Conservation (phyloP, 768 basidiomycete species). For the Mycena epipterygia region DNA sequence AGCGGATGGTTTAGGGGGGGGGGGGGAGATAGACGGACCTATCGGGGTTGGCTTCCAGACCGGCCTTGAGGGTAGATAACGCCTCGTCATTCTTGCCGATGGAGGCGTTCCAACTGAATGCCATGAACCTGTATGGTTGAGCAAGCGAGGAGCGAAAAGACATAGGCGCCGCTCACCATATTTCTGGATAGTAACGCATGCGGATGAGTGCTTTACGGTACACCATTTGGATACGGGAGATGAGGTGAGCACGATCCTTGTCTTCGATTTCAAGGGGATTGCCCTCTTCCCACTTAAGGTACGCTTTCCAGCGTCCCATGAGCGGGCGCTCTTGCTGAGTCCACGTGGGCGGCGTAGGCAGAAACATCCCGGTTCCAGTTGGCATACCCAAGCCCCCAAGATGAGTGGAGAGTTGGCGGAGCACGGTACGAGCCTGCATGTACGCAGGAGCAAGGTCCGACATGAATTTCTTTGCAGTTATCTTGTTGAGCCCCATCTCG, state of each 20-base stretch:
- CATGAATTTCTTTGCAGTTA: conserved; percentile 97
- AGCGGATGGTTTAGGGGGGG: background rate
- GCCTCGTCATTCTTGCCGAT: conserved; percentile 88
- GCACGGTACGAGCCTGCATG: conserved; percentile 93
- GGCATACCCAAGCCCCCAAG: conserved; percentile 71
- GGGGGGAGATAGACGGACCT: conserved; percentile 60
- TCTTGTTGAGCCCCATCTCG: conserved; percentile 89
- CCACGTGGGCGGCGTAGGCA: conserved; percentile 83
- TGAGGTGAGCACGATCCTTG: conserved; percentile 76
- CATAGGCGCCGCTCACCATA: conserved; percentile 72
- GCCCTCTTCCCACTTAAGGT: conserved; percentile 95
- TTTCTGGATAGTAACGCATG: conserved; percentile 95
- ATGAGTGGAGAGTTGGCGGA: conserved; percentile 83
- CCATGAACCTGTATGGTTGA: conserved; percentile 82
- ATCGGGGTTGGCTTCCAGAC: conserved; percentile 88
- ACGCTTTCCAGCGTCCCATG: conserved; percentile 91
- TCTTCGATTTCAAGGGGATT: conserved; percentile 96
- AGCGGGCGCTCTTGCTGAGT: conserved; percentile 77
- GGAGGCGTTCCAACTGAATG: conserved; percentile 84
- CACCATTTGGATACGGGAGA: conserved; percentile 81
- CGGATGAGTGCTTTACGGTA: conserved; percentile 92
- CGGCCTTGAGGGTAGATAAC: conserved; percentile 81
- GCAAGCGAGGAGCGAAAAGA: conserved; percentile 2
- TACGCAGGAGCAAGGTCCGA: conserved; percentile 92
- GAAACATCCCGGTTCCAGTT: conserved; percentile 61